Evolutionary conservation across 768 basidiomycete species (phyloP).

Genomic region (Termitomyces sp.): DNA sequence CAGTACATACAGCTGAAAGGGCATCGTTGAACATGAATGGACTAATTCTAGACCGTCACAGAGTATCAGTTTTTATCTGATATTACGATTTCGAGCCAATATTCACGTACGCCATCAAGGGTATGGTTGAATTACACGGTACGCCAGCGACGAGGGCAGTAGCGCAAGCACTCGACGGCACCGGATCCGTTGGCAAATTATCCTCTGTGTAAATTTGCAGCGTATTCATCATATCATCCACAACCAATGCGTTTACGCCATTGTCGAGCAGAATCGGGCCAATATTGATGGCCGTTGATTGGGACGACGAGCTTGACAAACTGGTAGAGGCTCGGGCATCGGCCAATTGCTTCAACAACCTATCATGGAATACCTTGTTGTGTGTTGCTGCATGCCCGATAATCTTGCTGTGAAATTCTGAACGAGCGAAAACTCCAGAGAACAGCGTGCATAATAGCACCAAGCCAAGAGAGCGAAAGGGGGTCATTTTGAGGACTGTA

Average conservation of each 20-base stretch:
- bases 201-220: not conserved
- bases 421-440: not conserved
- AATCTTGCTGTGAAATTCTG: not conserved
- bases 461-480: not conserved
- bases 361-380: not conserved
- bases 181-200: not conserved
- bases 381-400: not conserved
- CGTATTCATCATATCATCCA: not conserved
- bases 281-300: not conserved
- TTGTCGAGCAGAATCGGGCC: not conserved
- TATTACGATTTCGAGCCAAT: not conserved
- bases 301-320: not conserved
- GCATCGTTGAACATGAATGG: conserved; percentile 1
- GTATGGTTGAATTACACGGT: conserved; percentile 1
- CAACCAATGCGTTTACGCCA: not conserved
- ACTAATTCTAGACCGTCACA: not conserved
- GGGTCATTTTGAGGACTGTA: not conserved
- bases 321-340: not conserved
- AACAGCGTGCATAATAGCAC: not conserved
- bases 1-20: conserved; percentile 1
- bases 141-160: not conserved
- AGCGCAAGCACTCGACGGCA: not conserved
- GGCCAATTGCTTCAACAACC: not conserved
- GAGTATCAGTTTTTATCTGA: not conserved
- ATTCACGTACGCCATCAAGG: not conserved